These are phyloP conservation scores for Casuarina glauca DNA, from an alignment of 306 rosid species.

Conservation along the genomic window DNA sequence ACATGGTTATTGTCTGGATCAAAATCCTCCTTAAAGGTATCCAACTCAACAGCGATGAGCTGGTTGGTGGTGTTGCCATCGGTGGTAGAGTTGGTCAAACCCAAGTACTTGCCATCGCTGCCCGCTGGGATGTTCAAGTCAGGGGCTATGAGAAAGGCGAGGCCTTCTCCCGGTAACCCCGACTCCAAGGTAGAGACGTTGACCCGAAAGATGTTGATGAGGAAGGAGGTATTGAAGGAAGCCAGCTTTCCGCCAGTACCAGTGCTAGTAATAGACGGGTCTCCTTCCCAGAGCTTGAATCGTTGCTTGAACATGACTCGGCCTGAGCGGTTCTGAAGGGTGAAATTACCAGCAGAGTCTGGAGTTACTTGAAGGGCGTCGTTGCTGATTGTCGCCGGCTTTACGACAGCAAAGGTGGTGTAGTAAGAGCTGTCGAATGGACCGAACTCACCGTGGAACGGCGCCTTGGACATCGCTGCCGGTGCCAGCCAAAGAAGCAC, in stretches of 20 bases:
- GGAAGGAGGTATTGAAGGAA: conserved; percentile 65
- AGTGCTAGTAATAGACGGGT: neutral
- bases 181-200: neutral
- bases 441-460: conserved; percentile 17
- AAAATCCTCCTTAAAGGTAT: conserved; percentile 56
- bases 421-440: conserved; percentile 38
- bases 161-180: conserved; percentile 48
- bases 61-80: conserved; percentile 54
- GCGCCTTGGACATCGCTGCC: conserved; percentile 20
- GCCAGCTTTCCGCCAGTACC: conserved; percentile 15
- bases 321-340: conserved; percentile 39
- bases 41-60: conserved; percentile 64
- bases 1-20: conserved; percentile 65
- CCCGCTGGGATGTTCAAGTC: conserved; percentile 24
- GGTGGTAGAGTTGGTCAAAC: conserved; percentile 64
- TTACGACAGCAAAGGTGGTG: conserved; percentile 8
- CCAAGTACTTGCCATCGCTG: conserved; percentile 60
- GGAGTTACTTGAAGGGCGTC: conserved; percentile 65
- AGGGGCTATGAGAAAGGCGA: conserved; percentile 59
- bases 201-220: conserved; percentile 45
- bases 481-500: conserved; percentile 30
- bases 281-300: conserved; percentile 51
- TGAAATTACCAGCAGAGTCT: conserved; percentile 46
- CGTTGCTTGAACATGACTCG: conserved; percentile 38
- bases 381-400: conserved; percentile 40